Conservation (phyloP, 164 flowering plant genomes). For the Vitis labrusca region DNA sequence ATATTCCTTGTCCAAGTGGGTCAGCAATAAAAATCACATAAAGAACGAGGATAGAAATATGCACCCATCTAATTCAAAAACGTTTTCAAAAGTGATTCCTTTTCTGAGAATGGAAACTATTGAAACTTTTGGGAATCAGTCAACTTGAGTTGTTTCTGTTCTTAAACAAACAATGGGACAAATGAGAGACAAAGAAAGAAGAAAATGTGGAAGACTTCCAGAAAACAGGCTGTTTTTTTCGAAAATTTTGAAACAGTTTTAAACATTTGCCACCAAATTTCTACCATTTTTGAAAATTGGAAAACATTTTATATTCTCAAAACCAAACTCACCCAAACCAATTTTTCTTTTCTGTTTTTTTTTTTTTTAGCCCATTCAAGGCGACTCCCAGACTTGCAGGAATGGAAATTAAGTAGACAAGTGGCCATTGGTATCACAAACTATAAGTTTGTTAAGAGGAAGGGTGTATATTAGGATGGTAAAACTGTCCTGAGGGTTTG, state of each 20-base stretch:
- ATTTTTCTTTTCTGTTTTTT: neutral
- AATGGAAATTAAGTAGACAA: slow-evolving; percentile 3
- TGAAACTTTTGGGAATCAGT: too few species aligned
- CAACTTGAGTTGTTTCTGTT: too few species aligned
- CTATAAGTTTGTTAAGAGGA: slow-evolving; percentile 7
- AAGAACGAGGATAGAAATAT: too few species aligned
- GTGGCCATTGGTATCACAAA: slow-evolving; percentile 6
- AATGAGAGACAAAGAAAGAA: neutral
- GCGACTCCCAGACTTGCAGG: neutral
- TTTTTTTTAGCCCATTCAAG: neutral
- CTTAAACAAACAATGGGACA: neutral
- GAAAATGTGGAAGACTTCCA: neutral
- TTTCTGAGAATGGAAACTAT: too few species aligned
- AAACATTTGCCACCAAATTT: too few species aligned
- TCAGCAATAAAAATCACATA: neutral
- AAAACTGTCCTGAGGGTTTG: slow-evolving; percentile 13
- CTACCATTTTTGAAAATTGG: neutral
- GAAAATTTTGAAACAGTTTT: too few species aligned
- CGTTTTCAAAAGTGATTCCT: too few species aligned
- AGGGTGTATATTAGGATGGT: neutral
- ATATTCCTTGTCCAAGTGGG: neutral
- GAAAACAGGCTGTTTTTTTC: too few species aligned
- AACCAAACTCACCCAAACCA: neutral
- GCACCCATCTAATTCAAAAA: too few species aligned
- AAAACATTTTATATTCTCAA: neutral